Evolutionary conservation across 805 yeast species (phyloP), one percentile per base, ranked within the genome.

Genomic region (Cyberlindnera mycetangii): DNA sequence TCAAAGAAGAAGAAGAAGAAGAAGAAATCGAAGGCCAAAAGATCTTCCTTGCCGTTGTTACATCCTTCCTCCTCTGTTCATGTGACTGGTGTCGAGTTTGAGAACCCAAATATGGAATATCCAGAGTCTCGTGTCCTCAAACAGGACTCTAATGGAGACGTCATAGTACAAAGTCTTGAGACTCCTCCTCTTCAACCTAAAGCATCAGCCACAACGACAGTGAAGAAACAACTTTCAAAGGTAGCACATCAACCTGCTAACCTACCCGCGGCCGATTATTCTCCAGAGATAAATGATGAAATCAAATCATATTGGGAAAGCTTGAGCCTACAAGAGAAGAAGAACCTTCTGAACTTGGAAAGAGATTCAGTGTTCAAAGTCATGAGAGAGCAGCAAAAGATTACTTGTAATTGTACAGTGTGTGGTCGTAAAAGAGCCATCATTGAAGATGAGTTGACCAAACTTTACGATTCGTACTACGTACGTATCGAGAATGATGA

Each of bases 361-460:
- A 83, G 81, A 59, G 78, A 78, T 37, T 81, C 86, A 32, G 80
- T 89, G 1, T 71, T 85, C 64, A 76, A 75, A 39, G 72, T 79
- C 34, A 77, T 88, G 61, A 77, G 75, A 48, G 79, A 74, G 47
- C 80, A 79, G 56, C 83, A 79, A 56, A 70, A 72, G 50, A 66
- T 70, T 20, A 62, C 61, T 12, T 89, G 96, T 61, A 74, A 78
- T 46, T 90, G 97, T 60, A 68, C 81, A 4, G 79, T 79, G 16
- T 90, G 97, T 66, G 92, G 90, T 2, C 75, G 86, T 37, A 82
- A 85, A 53, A 79, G 83, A 55, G 64, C 70, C 40, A 79, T 87
- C 14, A 76, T 88, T 50, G 93, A 85, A 58, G 81, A 78, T 53
- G 95, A 87, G 60, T 72, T 89, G 56, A 89, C 82, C 54, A 76